These are phyloP conservation scores for Symmetrospora coprosmae DNA, from an alignment of 768 basidiomycete species.

Conservation along the genomic window DNA sequence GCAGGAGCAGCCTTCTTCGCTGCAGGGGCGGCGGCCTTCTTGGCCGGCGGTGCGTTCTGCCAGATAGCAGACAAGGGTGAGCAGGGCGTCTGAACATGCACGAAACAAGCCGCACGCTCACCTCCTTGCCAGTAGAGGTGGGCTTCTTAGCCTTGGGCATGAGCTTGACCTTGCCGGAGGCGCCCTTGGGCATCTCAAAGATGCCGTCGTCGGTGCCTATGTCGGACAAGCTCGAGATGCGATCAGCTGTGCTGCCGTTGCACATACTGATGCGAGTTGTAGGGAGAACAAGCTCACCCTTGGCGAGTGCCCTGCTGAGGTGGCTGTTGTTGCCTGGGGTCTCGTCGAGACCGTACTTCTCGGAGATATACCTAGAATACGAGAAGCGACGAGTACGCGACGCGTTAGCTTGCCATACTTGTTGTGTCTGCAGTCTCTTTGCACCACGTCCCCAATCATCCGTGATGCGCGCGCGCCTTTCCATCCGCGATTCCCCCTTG, in stretches of 20 bases:
- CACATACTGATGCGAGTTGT: not conserved
- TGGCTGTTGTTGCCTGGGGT: not conserved
- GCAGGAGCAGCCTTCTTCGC: conserved; percentile 9
- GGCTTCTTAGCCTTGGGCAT: not conserved
- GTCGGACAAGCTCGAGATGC: not conserved
- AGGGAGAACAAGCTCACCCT: not conserved
- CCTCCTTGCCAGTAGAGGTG: conserved; percentile 16
- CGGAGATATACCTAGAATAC: conserved; percentile 1
- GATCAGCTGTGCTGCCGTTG: not conserved
- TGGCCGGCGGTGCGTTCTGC: conserved; percentile 5
- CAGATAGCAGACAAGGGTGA: not conserved
- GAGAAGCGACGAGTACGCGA: no score
- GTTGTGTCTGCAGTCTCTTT: no score
- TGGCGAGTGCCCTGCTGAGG: conserved; percentile 15
- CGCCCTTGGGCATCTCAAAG: conserved; percentile 11
- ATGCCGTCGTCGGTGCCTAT: conserved; percentile 10
- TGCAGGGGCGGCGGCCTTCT: not conserved
- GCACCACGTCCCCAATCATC: no score
- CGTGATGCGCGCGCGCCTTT: no score
- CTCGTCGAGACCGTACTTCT: conserved; percentile 12
- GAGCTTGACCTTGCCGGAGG: conserved; percentile 14
- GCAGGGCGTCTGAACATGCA: not conserved
- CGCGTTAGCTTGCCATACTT: no score
- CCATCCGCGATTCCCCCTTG: no score
- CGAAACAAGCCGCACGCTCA: not conserved